phyloP scores from a whole-genome alignment of 228 moss, liverwort and hornwort genomes.

The Sphagnum fallax region DNA sequence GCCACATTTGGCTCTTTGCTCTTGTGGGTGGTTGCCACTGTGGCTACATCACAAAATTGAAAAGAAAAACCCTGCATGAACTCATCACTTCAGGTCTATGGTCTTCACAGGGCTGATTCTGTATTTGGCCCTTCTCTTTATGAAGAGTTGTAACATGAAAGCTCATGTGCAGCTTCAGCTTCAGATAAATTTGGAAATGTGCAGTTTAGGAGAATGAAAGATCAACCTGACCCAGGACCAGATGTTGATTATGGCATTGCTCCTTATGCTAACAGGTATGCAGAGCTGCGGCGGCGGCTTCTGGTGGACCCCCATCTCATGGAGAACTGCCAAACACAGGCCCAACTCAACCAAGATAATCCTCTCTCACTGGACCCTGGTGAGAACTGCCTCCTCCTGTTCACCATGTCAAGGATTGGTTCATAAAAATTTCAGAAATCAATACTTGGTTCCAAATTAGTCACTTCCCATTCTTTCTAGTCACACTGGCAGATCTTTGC shows the following conservation, averaged over 20 bases:
- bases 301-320: conserved; percentile 54
- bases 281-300: conserved; percentile 52
- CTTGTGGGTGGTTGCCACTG: no score
- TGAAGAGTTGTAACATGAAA: no score
- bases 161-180: no score
- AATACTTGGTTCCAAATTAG: not conserved
- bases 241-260: not conserved
- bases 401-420: no score
- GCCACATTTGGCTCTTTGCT: no score
- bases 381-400: conserved; percentile 4
- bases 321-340: conserved; percentile 30
- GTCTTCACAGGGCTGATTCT: no score
- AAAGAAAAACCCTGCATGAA: no score
- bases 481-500: not conserved
- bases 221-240: not conserved
- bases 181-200: no score
- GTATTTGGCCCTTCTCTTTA: no score
- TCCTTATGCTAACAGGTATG: conserved; percentile 26
- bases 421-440: not conserved
- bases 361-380: conserved; percentile 61
- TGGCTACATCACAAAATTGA: no score
- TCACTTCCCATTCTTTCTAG: not conserved
- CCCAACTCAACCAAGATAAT: conserved; percentile 40
- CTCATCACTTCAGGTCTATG: no score
- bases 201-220: no score